phyloP scores from a whole-genome alignment of 1,284 basidiomycete species.

The Cutaneotrichosporon daszewskae region DNA sequence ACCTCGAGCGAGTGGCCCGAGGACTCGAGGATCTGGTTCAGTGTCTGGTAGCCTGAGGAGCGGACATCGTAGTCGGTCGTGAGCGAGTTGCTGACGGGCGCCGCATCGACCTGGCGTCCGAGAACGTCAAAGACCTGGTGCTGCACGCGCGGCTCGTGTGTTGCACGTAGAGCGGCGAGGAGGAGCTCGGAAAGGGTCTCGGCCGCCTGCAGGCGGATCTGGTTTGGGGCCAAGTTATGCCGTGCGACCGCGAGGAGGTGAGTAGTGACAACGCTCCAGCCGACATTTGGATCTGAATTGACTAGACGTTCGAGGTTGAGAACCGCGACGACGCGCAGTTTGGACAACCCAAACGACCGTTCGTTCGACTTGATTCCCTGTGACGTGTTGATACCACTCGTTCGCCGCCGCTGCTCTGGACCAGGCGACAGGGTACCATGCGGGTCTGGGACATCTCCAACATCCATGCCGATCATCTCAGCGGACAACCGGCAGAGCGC shows the following conservation, averaged over 20 bases:
- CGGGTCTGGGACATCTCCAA: conserved; percentile 14
- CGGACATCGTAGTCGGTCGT: conserved; percentile 63
- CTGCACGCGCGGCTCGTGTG: conserved; percentile 59
- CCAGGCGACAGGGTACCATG: conserved; percentile 16
- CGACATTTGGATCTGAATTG: conserved; percentile 68
- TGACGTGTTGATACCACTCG: conserved; percentile 77
- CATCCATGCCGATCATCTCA: conserved; percentile 83
- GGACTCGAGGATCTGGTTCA: conserved; percentile 82
- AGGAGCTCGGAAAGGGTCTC: conserved; percentile 77
- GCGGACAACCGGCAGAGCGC: conserved; percentile 78
- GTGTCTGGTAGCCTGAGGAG: conserved; percentile 75
- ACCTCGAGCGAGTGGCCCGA: conserved; percentile 83
- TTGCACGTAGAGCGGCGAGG: conserved; percentile 60
- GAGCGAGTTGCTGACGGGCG: conserved; percentile 31
- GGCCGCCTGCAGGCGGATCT: conserved; percentile 80
- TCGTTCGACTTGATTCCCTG: conserved; percentile 60
- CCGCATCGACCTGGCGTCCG: conserved; percentile 63
- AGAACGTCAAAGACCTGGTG: conserved; percentile 75
- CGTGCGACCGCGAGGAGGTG: conserved; percentile 69
- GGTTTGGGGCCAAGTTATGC: conserved; percentile 61
- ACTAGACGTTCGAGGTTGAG: conserved; percentile 83
- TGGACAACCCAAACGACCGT: conserved; percentile 69
- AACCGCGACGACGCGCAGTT: conserved; percentile 69
- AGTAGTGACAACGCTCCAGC: conserved; percentile 72
- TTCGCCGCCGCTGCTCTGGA: conserved; percentile 58